Evolutionary conservation across 2,329 filamentous ascomycete genomes (phyloP).

Genomic region (Albifimbria verrucaria): DNA sequence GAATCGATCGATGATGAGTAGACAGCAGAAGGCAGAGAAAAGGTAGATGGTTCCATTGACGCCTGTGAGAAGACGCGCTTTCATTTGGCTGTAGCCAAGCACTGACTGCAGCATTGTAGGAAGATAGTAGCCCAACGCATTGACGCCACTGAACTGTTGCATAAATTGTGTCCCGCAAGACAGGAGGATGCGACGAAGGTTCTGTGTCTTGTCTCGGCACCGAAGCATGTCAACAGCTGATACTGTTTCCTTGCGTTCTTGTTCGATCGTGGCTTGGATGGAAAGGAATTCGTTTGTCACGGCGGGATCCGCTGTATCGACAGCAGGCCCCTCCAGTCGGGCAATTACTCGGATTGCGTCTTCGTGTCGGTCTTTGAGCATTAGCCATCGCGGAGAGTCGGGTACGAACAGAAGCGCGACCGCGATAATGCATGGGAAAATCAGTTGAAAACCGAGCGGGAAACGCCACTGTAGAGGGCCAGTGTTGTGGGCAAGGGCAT

Average conservation of each 20-base stretch:
- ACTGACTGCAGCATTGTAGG: conserved; percentile 54
- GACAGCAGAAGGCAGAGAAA: conserved; percentile 29
- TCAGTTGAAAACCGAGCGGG: not conserved
- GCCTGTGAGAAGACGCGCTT: conserved; percentile 52
- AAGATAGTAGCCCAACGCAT: conserved; percentile 41
- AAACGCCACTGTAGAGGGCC: conserved; percentile 24
- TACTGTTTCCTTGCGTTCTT: conserved; percentile 29
- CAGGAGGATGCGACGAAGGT: conserved; percentile 30
- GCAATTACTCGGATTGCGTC: not conserved
- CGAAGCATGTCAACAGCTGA: conserved; percentile 29
- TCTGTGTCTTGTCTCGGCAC: conserved; percentile 33
- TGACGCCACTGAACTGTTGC: conserved; percentile 43
- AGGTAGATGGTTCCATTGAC: conserved; percentile 42
- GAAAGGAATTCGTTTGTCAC: conserved; percentile 31
- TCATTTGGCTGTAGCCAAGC: conserved; percentile 49
- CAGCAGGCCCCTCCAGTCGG: conserved; percentile 7
- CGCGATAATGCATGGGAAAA: not conserved
- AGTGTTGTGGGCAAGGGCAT: conserved; percentile 32
- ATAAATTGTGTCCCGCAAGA: conserved; percentile 45
- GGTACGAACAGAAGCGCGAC: not conserved
- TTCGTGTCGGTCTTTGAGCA: not conserved
- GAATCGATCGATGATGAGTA: conserved; percentile 36
- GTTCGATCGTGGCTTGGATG: conserved; percentile 30
- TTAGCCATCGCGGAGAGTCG: conserved; percentile 1
- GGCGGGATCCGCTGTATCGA: conserved; percentile 10